These are phyloP conservation scores for Colletotrichum incanum DNA, from an alignment of 2,329 filamentous ascomycete species.

Conservation along the genomic window DNA sequence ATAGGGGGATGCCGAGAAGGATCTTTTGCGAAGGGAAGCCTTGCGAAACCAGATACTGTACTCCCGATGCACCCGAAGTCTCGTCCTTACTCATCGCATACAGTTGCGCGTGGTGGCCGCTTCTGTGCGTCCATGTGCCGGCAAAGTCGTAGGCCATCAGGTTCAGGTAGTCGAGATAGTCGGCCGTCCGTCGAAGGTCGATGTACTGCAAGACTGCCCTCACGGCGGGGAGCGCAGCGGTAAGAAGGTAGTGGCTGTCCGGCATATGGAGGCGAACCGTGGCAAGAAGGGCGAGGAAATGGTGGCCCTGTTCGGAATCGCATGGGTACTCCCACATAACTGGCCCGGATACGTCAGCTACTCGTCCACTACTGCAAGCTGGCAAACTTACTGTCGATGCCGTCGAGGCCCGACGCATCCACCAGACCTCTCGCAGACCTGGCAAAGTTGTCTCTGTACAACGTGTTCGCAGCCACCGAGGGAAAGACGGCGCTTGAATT, in stretches of 20 bases:
- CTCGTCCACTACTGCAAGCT: neutral
- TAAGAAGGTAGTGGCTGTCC: conserved; percentile 77
- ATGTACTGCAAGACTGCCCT: conserved; percentile 78
- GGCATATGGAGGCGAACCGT: conserved; percentile 78
- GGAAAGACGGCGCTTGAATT: conserved; percentile 78
- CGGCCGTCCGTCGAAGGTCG: conserved; percentile 73
- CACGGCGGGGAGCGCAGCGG: conserved; percentile 80
- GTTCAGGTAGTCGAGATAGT: conserved; percentile 82
- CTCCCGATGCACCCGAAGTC: conserved; percentile 76
- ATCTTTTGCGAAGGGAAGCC: conserved; percentile 81
- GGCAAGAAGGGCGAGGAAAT: conserved; percentile 80
- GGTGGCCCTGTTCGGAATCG: conserved; percentile 74
- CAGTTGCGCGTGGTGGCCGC: conserved; percentile 84
- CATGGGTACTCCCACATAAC: conserved; percentile 87
- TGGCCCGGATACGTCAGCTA: conserved; percentile 53
- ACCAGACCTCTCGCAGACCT: conserved; percentile 77
- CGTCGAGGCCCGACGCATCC: conserved; percentile 74
- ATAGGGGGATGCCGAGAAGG: conserved; percentile 81
- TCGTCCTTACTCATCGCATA: conserved; percentile 74
- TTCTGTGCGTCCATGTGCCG: conserved; percentile 77
- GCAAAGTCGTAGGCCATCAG: conserved; percentile 87
- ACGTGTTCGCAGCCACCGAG: conserved; percentile 73
- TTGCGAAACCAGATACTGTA: conserved; percentile 75
- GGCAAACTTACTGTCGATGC: conserved; percentile 76
- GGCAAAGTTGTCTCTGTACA: conserved; percentile 78